Conservation (phyloP, 345 rosid genomes). For the Linum lewisii region DNA sequence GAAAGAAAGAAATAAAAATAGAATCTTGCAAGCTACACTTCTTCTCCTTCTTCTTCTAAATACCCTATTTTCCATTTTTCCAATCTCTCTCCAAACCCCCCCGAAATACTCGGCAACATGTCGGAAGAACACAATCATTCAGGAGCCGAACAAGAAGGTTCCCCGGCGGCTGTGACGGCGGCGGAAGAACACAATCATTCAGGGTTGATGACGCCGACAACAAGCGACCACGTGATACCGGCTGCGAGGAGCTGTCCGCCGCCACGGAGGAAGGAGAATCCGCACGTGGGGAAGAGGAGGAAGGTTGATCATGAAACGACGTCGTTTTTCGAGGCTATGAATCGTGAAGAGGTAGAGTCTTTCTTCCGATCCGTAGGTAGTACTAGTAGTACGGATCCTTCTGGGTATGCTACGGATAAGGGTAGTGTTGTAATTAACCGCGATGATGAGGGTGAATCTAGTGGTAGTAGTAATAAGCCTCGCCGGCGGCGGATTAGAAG, state of each 20-base stretch:
- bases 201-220: neutral
- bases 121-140: no score
- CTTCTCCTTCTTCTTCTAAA: no score
- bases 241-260: slow-evolving; percentile 6
- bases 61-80: no score
- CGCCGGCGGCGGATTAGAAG: neutral
- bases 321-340: neutral
- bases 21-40: no score
- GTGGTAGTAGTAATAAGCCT: neutral
- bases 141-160: no score
- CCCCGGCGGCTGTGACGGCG: neutral
- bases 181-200: neutral
- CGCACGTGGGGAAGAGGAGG: neutral
- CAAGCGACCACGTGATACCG: neutral
- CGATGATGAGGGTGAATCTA: neutral
- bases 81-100: no score
- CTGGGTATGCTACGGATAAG: neutral
- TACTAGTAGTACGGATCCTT: neutral
- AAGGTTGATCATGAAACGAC: neutral
- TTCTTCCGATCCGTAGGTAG: neutral
- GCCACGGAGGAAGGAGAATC: neutral
- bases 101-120: no score
- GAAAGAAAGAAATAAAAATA: no score
- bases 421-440: neutral
- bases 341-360: slow-evolving; percentile 2